phyloP scores from a whole-genome alignment of 2,329 filamentous ascomycete genomes.

The Neonectria magnoliae region DNA sequence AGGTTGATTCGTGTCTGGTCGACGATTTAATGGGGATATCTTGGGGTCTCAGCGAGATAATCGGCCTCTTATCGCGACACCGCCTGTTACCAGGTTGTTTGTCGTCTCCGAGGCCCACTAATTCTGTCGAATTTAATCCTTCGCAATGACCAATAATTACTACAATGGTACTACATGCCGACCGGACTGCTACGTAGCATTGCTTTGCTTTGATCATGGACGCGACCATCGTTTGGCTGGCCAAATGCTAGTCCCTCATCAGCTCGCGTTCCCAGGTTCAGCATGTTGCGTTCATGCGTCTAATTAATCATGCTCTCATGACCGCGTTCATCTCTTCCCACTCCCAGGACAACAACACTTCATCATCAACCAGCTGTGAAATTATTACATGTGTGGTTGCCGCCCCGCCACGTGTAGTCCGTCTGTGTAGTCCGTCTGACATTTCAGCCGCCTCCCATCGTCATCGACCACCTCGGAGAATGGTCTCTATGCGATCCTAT shows the following conservation, averaged over 20 bases:
- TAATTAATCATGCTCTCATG: neutral
- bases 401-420: neutral
- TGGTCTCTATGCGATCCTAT: slow-evolving; percentile 18
- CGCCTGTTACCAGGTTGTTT: neutral
- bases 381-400: neutral
- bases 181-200: neutral
- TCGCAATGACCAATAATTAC: neutral
- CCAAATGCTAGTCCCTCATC: too few species aligned
- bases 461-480: neutral
- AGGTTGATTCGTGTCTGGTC: slow-evolving; percentile 2
- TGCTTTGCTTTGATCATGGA: neutral
- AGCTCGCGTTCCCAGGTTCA: too few species aligned
- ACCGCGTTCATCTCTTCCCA: neutral
- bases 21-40: neutral
- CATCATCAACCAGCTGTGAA: neutral
- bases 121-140: neutral
- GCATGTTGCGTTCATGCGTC: neutral
- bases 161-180: neutral
- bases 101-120: neutral
- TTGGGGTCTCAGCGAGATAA: neutral
- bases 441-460: neutral
- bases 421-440: slow-evolving; percentile 3
- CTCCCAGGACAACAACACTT: neutral
- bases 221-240: neutral
- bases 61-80: neutral